phyloP scores from a whole-genome alignment of 306 rosid species.

The Corylus heterophylla region DNA sequence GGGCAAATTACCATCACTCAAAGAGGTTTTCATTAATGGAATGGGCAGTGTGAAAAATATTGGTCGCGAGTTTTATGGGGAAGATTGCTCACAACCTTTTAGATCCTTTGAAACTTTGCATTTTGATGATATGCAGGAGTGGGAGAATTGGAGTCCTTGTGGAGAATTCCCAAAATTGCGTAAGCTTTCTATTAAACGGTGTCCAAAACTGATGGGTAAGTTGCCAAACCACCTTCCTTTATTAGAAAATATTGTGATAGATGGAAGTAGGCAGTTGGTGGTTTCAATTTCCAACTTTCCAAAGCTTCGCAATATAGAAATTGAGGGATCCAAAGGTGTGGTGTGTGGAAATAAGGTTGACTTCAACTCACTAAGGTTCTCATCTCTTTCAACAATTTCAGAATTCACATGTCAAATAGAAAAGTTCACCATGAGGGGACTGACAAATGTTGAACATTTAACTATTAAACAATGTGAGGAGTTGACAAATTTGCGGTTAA shows the following conservation, averaged over 20 bases:
- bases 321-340: no score
- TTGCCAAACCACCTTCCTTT: background rate
- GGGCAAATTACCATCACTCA: background rate
- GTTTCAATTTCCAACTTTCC: no score
- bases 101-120: background rate
- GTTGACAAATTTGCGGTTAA: no score
- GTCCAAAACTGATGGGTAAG: background rate
- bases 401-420: no score
- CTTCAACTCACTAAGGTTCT: no score
- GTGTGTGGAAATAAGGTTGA: no score
- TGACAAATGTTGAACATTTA: no score
- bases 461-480: no score
- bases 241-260: background rate
- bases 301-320: no score
- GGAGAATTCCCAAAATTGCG: background rate
- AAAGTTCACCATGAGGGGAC: no score
- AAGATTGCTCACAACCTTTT: background rate
- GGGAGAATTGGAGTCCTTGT: background rate
- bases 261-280: no score
- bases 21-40: background rate
- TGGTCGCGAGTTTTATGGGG: constrained; percentile 10
- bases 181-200: background rate
- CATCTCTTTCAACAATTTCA: no score
- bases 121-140: background rate
- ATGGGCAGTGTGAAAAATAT: background rate